Evolutionary conservation across 139 green algal species (phyloP), one percentile per base, ranked within the genome.

Genomic region (Chlamydomonas sp.): DNA sequence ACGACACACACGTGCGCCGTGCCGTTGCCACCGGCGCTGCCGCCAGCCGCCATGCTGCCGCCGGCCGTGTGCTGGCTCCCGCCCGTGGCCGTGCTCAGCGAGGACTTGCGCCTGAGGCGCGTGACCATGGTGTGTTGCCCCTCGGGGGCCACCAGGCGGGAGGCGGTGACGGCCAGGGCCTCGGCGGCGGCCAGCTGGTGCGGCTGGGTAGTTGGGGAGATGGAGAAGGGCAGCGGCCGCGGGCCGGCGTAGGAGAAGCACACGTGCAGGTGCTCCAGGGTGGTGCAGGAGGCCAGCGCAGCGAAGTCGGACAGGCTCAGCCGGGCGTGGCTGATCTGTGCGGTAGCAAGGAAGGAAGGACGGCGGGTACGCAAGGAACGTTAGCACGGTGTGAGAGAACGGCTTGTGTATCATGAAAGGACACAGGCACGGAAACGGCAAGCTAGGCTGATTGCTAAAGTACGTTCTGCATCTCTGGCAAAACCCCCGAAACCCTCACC

Each of bases 241-340:
- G 31, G 31, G 31, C 31, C 31, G 31, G 31, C 31, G 69, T 86
- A 86, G 18, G 60, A 61, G 69, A 86, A 86, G 59, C 67, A 5
- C 81, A 86, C 18, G 59, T 71, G 79, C 57, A 86, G 81, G 81
- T 86, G 81, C 81, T 86, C 68, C 20, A 86, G 60, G 58, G 58
- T 60, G 71, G 58, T 78, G 81, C 81, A 86, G 68, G 9, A 17
- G 18, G n/a, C 68, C n/a, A 86, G 61, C 31, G 60, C 58, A 2
- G 60, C n/a, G 81, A 86, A 79, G 18, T 86, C 81, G 8, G 81
- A 17, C 2, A 69, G 18, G 60, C 69, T 49, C 58, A 86, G 81
- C 1, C 68, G n/a, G 17, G 81, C 81, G 60, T 78, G 4, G 81
- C 69, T 79, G 57, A 86, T 79, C 81, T 86, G 66, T 9, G 79